phyloP scores from a whole-genome alignment of 306 rosid species.

The Cicer yamashitae region DNA sequence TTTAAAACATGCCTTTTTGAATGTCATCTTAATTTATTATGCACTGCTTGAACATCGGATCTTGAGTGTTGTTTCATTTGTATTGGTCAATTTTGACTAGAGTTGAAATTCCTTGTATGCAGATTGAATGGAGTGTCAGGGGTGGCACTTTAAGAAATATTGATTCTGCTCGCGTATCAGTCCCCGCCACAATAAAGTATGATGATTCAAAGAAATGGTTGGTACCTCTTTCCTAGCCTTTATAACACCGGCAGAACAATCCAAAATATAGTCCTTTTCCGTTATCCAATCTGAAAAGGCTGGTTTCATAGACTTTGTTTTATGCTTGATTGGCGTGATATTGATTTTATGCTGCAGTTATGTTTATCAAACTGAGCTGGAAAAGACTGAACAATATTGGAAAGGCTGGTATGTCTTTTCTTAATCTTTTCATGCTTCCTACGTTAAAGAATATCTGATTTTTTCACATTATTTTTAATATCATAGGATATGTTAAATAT shows the following conservation, averaged over 20 bases:
- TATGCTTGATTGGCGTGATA: slow-evolving; percentile 32
- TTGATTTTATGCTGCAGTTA: slow-evolving; percentile 74
- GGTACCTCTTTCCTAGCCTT: slow-evolving; percentile 42
- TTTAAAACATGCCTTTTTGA: slow-evolving; percentile 2
- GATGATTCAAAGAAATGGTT: slow-evolving; percentile 92
- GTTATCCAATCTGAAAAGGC: slow-evolving; percentile 37
- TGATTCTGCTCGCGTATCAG: slow-evolving; percentile 90
- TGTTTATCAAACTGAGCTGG: slow-evolving; percentile 72
- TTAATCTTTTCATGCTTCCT: slow-evolving; percentile 11
- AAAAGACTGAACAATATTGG: slow-evolving; percentile 95
- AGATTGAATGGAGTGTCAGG: slow-evolving; percentile 92
- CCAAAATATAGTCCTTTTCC: slow-evolving; percentile 31
- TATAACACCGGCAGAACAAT: neutral
- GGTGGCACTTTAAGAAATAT: slow-evolving; percentile 83
- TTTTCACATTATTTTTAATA: neutral
- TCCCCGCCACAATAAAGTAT: slow-evolving; percentile 81
- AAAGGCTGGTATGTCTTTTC: slow-evolving; percentile 77
- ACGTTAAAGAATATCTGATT: neutral
- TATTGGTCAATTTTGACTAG: slow-evolving; percentile 25
- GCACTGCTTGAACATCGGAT: slow-evolving; percentile 39
- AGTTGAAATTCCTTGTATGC: slow-evolving; percentile 44
- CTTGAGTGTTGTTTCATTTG: slow-evolving; percentile 38
- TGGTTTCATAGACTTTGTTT: slow-evolving; percentile 13
- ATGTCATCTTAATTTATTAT: slow-evolving; percentile 35
- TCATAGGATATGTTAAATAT: slow-evolving; percentile 2